Percentiles rank a stretch among this genome's conserved stretches.
Evolutionary conservation across 306 rosid genomes (phyloP).

Genomic region (Sicyos edulis): DNA sequence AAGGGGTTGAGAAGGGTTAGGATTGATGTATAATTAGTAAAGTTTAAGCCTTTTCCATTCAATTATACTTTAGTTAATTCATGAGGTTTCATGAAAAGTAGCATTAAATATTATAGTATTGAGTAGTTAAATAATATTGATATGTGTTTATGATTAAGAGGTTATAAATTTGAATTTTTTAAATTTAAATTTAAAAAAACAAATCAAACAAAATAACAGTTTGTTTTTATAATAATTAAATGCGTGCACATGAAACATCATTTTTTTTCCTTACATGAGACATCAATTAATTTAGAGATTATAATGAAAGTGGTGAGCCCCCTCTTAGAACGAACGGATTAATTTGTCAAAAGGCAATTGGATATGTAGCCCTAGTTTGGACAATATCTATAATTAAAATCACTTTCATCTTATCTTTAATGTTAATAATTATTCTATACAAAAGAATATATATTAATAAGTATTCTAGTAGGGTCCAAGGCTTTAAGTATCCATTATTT

Average conservation of each 20-base stretch:
- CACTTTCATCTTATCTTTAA: slow-evolving; percentile 2
- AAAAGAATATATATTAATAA: too few species aligned
- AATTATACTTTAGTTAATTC: neutral
- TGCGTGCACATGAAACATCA: too few species aligned
- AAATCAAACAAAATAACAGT: neutral
- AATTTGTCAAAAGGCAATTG: slow-evolving; percentile 12
- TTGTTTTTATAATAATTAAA: too few species aligned
- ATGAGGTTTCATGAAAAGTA: neutral
- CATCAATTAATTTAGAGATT: neutral
- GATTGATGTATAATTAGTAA: too few species aligned
- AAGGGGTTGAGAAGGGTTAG: too few species aligned
- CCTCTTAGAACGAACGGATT: slow-evolving; percentile 2
- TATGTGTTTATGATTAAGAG: too few species aligned
- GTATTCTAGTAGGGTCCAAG: too few species aligned
- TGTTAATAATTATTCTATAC: neutral
- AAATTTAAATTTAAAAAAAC: too few species aligned
- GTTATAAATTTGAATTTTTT: too few species aligned
- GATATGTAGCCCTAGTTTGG: slow-evolving; percentile 4
- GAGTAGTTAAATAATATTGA: too few species aligned
- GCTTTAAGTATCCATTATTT: too few species aligned
- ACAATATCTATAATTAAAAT: neutral
- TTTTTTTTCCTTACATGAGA: too few species aligned
- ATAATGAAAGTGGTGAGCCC: slow-evolving; percentile 5
- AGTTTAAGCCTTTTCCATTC: neutral
- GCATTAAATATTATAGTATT: neutral